Percentiles rank a stretch among this genome's conserved stretches.
These are phyloP conservation scores for Barbatosphaeria neglecta DNA, from an alignment of 495 filamentous ascomycete genomes.

Conservation along the genomic window DNA sequence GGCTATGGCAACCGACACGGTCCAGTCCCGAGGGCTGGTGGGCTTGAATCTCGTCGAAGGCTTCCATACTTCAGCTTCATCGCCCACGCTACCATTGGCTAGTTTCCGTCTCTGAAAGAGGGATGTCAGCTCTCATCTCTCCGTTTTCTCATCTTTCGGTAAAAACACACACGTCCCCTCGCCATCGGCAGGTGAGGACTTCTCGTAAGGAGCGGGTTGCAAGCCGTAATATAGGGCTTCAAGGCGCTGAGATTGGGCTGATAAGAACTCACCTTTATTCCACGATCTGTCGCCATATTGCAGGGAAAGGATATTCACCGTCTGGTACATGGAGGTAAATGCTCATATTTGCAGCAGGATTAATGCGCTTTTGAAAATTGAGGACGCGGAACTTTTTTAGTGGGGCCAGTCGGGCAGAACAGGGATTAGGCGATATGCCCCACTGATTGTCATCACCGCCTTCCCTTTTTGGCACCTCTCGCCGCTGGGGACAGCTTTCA, in stretches of 20 bases:
- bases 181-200: too few species aligned
- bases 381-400: neutral
- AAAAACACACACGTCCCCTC: too few species aligned
- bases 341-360: too few species aligned
- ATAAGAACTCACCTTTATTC: neutral
- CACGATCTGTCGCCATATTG: neutral
- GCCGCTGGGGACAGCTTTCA: neutral
- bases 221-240: too few species aligned
- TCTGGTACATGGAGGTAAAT: too few species aligned
- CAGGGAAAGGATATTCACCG: neutral
- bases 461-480: neutral
- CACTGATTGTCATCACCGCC: neutral
- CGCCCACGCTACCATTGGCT: conserved; percentile 20
- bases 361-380: too few species aligned
- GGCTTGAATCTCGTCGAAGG: conserved; percentile 21
- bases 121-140: neutral
- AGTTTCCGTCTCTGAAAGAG: neutral
- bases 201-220: too few species aligned
- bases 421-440: too few species aligned
- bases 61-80: conserved; percentile 17
- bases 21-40: conserved; percentile 29
- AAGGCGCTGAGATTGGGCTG: too few species aligned
- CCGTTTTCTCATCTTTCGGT: neutral
- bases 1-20: conserved; percentile 34
- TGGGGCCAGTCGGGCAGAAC: neutral